These are phyloP conservation scores for Verticillium nubilum DNA, from an alignment of 2,329 filamentous ascomycete genomes.

Conservation along the genomic window DNA sequence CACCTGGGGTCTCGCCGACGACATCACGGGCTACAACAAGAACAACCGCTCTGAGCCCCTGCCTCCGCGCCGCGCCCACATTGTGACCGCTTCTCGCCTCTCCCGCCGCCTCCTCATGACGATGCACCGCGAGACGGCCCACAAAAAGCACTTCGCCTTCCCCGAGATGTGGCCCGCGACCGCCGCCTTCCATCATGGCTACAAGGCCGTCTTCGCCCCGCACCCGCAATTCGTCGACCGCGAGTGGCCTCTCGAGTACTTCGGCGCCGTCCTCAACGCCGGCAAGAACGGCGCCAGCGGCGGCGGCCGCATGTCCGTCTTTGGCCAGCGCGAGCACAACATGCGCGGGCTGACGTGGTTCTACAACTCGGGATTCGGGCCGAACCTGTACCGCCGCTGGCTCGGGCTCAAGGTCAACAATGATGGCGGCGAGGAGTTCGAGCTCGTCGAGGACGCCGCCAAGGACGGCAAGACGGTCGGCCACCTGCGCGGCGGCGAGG, in stretches of 20 bases:
- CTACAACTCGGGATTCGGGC: conserved; percentile 78
- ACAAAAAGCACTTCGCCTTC: conserved; percentile 84
- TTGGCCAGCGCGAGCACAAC: conserved; percentile 84
- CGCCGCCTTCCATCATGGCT: conserved; percentile 81
- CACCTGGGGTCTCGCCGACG: conserved; percentile 74
- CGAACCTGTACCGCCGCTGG: conserved; percentile 81
- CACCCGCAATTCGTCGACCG: conserved; percentile 87
- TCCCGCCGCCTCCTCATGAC: conserved; percentile 71
- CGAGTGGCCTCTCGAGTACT: conserved; percentile 74
- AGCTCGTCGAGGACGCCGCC: conserved; percentile 50
- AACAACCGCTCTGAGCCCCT: conserved; percentile 48
- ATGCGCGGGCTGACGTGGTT: conserved; percentile 86
- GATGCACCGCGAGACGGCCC: conserved; percentile 87
- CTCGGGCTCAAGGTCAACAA: conserved; percentile 75
- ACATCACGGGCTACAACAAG: conserved; percentile 80
- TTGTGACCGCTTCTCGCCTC: conserved; percentile 84
- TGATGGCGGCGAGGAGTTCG: conserved; percentile 72
- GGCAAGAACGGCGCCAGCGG: conserved; percentile 70
- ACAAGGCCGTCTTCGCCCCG: conserved; percentile 86
- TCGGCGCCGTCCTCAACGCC: conserved; percentile 75
- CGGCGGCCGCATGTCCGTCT: conserved; percentile 67
- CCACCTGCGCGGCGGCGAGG: conserved; percentile 62
- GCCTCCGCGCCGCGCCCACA: conserved; percentile 71
- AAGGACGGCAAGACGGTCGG: conserved; percentile 43
- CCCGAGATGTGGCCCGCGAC: conserved; percentile 96